These are phyloP conservation scores for Diplocarpon rosae DNA, from an alignment of 2,329 filamentous ascomycete species.

Conservation along the genomic window DNA sequence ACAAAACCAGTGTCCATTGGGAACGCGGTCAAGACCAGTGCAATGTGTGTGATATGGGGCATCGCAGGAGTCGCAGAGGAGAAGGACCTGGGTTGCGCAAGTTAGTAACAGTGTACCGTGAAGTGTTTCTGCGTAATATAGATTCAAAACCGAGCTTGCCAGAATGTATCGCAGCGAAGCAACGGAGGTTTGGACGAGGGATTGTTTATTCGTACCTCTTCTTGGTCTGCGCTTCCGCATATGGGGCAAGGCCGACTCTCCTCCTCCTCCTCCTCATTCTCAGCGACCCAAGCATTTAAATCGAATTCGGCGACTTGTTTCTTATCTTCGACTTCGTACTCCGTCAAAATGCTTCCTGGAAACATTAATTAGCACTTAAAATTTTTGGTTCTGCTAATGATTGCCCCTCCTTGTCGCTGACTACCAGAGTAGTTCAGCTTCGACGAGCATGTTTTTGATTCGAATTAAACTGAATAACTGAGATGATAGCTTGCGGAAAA, in stretches of 20 bases:
- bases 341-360: slow-evolving; percentile 43
- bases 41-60: slow-evolving; percentile 87
- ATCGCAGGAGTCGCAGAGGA: slow-evolving; percentile 88
- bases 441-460: slow-evolving; percentile 1
- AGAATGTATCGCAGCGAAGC: too few relatives aligned
- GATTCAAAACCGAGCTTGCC: too few relatives aligned
- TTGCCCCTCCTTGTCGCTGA: background rate
- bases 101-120: background rate
- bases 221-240: slow-evolving; percentile 70
- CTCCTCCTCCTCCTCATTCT: slow-evolving; percentile 63
- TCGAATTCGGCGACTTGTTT: slow-evolving; percentile 87
- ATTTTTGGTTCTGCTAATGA: background rate
- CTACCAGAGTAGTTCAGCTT: slow-evolving; percentile 2
- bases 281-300: slow-evolving; percentile 59
- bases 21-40: slow-evolving; percentile 68
- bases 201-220: slow-evolving; percentile 38
- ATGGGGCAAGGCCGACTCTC: slow-evolving; percentile 69
- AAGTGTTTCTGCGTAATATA: background rate
- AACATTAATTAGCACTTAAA: slow-evolving; percentile 11
- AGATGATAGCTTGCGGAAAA: slow-evolving; percentile 1
- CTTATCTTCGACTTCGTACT: slow-evolving; percentile 64
- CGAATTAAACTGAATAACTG: background rate
- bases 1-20: slow-evolving; percentile 80
- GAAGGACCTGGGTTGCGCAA: slow-evolving; percentile 39
- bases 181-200: background rate